Conservation (phyloP, 2,329 filamentous ascomycete genomes). For the Penicillium brasilianum region DNA sequence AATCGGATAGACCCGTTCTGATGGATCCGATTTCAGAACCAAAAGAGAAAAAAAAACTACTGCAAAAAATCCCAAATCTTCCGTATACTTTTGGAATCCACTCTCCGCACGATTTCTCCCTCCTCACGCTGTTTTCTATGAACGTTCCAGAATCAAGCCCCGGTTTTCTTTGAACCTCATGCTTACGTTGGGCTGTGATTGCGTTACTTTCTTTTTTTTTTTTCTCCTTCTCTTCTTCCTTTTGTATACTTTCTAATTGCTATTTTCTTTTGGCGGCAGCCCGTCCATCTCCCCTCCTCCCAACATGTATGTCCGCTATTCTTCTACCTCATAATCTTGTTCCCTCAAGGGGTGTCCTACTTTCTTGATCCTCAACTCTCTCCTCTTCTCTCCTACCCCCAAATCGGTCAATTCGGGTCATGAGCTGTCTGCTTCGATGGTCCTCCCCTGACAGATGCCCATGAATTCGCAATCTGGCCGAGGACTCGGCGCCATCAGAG, state of each 20-base stretch:
- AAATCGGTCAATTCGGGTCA: conserved; percentile 22
- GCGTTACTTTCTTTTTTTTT: not conserved
- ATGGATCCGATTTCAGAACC: conserved; percentile 33
- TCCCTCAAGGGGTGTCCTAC: conserved; percentile 14
- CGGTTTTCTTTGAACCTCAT: conserved; percentile 1
- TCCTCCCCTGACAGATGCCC: conserved; percentile 41
- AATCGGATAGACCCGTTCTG: conserved; percentile 35
- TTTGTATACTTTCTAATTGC: not conserved
- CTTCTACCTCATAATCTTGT: conserved; percentile 30
- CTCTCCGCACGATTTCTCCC: conserved; percentile 26
- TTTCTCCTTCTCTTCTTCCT: not conserved
- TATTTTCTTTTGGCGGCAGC: not conserved
- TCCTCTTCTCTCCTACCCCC: not conserved
- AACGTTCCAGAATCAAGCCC: conserved; percentile 31
- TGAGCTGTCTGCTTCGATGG: conserved; percentile 37
- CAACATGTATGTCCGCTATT: conserved; percentile 31
- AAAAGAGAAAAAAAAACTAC: conserved; percentile 19
- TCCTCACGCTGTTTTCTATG: conserved; percentile 18
- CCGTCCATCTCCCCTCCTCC: conserved; percentile 1
- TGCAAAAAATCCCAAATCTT: conserved; percentile 13
- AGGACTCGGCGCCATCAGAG: conserved; percentile 40
- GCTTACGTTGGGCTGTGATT: conserved; percentile 1
- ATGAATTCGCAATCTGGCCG: conserved; percentile 39
- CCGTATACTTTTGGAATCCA: conserved; percentile 25
- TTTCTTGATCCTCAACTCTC: not conserved